Conservation (phyloP, 2,329 filamentous ascomycete species). For the Fusarium hostae region DNA sequence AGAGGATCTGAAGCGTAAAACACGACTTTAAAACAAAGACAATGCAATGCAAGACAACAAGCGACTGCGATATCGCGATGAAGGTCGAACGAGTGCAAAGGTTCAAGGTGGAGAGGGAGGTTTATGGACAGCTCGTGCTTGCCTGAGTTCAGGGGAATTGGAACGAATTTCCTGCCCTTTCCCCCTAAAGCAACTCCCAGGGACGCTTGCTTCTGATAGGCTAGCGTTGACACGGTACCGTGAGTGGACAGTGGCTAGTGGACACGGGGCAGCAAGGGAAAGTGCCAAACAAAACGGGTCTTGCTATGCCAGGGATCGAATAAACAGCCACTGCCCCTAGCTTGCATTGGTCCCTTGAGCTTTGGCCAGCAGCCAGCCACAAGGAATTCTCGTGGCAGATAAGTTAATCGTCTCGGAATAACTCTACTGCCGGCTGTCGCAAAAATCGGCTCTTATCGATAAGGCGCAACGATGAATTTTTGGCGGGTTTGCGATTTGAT, state of each 20-base stretch:
- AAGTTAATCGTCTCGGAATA: constrained; percentile 46
- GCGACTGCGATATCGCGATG: constrained; percentile 42
- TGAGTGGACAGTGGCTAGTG: constrained; percentile 45
- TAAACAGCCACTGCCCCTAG: constrained; percentile 25
- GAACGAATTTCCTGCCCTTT: constrained; percentile 50
- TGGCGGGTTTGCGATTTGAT: constrained; percentile 43
- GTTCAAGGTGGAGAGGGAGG: constrained; percentile 42
- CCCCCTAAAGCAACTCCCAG: constrained; percentile 42
- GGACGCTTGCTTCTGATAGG: constrained; percentile 47
- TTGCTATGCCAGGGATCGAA: constrained; percentile 28
- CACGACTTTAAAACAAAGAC: constrained; percentile 34
- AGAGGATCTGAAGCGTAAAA: constrained; percentile 17
- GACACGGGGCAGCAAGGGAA: constrained; percentile 45
- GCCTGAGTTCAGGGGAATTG: constrained; percentile 48
- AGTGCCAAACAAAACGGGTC: constrained; percentile 38
- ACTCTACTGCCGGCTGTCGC: constrained; percentile 47
- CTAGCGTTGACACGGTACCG: constrained; percentile 41
- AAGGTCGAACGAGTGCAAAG: constrained; percentile 45
- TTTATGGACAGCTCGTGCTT: constrained; percentile 46
- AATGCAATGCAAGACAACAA: constrained; percentile 33
- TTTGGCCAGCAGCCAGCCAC: constrained; percentile 40
- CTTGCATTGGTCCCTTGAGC: constrained; percentile 35
- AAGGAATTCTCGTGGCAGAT: constrained; percentile 12
- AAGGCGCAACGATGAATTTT: constrained; percentile 49
- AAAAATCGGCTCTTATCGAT: constrained; percentile 51